Evolutionary conservation across 2,329 filamentous ascomycete species (phyloP).

Genomic region (Neofusicoccum parvum): DNA sequence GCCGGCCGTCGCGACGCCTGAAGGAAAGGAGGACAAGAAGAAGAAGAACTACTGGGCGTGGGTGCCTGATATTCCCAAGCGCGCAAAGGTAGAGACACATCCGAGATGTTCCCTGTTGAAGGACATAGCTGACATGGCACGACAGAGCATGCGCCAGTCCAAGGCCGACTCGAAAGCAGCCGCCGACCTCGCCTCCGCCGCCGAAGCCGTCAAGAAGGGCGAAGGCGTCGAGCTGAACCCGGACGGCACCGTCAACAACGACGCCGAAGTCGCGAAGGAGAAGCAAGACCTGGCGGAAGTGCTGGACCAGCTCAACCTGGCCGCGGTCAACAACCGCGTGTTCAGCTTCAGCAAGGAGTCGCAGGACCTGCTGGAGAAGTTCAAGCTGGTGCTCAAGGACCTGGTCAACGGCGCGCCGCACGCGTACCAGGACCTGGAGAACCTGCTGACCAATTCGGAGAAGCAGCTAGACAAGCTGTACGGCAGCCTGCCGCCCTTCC

Average conservation of each 20-base stretch:
- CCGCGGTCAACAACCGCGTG: constrained; percentile 80
- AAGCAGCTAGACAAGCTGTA: constrained; percentile 66
- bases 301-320: constrained; percentile 81
- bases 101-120: too few relatives aligned
- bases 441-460: constrained; percentile 64
- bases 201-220: constrained; percentile 34
- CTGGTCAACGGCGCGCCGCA: constrained; percentile 90
- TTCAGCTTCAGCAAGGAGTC: constrained; percentile 85
- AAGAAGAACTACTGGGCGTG: constrained; percentile 30
- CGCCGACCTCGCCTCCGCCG: constrained; percentile 36
- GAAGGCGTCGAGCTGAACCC: constrained; percentile 31
- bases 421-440: constrained; percentile 86
- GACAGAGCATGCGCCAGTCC: constrained; percentile 36
- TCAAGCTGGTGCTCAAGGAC: constrained; percentile 90
- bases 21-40: constrained; percentile 30
- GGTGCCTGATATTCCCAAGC: constrained; percentile 19
- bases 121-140: neutral
- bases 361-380: constrained; percentile 76
- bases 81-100: constrained; percentile 4
- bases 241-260: constrained; percentile 37
- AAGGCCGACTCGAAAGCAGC: constrained; percentile 39
- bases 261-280: constrained; percentile 55
- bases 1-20: constrained; percentile 39
- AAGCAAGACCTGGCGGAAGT: constrained; percentile 74
- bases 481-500: constrained; percentile 69